Evolutionary conservation across 1,284 basidiomycete genomes (phyloP).

Genomic region (Irpex rosettiformis): DNA sequence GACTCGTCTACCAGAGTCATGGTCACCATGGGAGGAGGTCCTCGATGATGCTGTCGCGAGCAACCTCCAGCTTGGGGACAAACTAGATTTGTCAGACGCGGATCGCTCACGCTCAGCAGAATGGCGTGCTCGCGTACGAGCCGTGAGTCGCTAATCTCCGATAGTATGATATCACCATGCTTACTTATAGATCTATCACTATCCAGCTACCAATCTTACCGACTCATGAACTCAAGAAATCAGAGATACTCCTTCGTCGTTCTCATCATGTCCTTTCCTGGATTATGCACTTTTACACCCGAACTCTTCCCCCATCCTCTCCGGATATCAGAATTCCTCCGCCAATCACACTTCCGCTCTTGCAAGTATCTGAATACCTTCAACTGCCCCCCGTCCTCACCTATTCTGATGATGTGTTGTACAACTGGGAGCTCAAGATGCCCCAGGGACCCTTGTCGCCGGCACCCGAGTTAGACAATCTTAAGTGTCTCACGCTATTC

Average conservation of each 20-base stretch:
- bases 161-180: constrained; percentile 6
- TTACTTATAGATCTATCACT: neutral
- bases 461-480: constrained; percentile 47
- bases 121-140: constrained; percentile 64
- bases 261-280: constrained; percentile 85
- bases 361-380: constrained; percentile 73
- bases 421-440: constrained; percentile 73
- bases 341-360: constrained; percentile 74
- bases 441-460: constrained; percentile 23
- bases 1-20: constrained; percentile 53
- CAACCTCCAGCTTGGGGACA: constrained; percentile 56
- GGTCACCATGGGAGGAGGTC: constrained; percentile 69
- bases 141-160: constrained; percentile 39
- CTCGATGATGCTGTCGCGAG: constrained; percentile 49
- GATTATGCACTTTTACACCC: constrained; percentile 87
- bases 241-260: constrained; percentile 71
- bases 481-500: constrained; percentile 70
- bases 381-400: constrained; percentile 89
- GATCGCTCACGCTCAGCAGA: constrained; percentile 43
- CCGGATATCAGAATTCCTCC: constrained; percentile 62
- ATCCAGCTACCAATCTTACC: constrained; percentile 47
- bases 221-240: constrained; percentile 46
- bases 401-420: constrained; percentile 92
- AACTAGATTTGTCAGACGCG: constrained; percentile 35
- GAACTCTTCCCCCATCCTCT: constrained; percentile 59